A percentile compares a stretch with the other conserved stretches of the same genome.
Conservation (phyloP, 441 rosid genomes). For the Gossypium schwendimanii region DNA sequence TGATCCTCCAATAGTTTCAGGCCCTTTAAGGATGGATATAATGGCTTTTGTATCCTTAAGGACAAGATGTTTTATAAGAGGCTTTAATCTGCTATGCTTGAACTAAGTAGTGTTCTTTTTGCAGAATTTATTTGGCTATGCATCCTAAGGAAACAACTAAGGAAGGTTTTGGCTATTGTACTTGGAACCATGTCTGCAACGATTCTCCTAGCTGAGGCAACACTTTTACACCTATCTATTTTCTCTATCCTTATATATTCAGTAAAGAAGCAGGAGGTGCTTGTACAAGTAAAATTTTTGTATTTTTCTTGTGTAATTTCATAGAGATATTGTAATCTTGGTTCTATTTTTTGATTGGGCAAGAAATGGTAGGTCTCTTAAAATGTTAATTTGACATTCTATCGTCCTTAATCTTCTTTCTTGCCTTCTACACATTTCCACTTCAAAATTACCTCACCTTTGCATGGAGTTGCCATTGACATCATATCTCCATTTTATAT, state of each 20-base stretch:
- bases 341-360: not conserved
- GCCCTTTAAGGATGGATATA: not conserved
- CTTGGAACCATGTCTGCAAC: conserved; percentile 81
- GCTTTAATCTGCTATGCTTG: not conserved
- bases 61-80: not conserved
- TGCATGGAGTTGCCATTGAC: not conserved
- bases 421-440: not conserved
- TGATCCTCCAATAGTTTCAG: not conserved
- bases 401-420: not conserved
- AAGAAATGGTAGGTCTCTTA: not conserved
- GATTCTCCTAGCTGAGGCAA: conserved; percentile 93
- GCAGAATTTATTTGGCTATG: conserved; percentile 92
- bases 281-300: conserved; percentile 51
- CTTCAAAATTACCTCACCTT: not conserved
- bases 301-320: not conserved
- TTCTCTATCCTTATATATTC: conserved; percentile 80
- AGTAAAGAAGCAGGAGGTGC: conserved; percentile 65
- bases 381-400: not conserved
- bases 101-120: conserved; percentile 12
- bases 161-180: conserved; percentile 60
- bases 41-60: not conserved
- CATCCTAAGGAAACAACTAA: conserved; percentile 55
- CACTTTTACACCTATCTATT: conserved; percentile 78
- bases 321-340: not conserved
- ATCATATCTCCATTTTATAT: not conserved